A percentile compares a stretch with the other conserved stretches of the same genome.
Evolutionary conservation across 495 filamentous ascomycete genomes (phyloP).

Genomic region (Aspergillus hancockii): DNA sequence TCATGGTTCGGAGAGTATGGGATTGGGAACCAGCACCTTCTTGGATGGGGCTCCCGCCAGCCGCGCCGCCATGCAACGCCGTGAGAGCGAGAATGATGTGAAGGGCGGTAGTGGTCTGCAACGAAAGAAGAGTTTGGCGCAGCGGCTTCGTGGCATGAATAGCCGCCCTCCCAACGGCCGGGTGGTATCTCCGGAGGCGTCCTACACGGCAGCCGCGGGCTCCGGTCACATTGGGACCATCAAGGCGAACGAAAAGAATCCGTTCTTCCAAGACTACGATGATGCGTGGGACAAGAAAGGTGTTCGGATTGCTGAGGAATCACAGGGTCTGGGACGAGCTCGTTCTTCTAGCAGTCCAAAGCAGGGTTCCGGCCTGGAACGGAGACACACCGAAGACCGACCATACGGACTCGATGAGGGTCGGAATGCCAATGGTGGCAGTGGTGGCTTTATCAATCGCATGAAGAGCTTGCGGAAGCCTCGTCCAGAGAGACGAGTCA

Average conservation of each 20-base stretch:
- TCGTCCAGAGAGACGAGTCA: constrained; percentile 45
- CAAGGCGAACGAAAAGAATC: constrained; percentile 63
- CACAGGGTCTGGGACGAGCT: constrained; percentile 39
- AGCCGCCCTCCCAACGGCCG: constrained; percentile 50
- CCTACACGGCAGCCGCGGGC: constrained; percentile 32
- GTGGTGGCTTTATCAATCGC: constrained; percentile 73
- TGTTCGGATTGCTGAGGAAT: constrained; percentile 57
- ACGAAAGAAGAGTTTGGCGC: constrained; percentile 91
- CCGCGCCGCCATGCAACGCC: constrained; percentile 75
- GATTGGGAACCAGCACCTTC: constrained; percentile 93
- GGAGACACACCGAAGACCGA: constrained; percentile 69
- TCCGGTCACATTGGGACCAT: constrained; percentile 35
- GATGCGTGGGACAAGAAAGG: constrained; percentile 71
- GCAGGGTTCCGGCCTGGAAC: constrained; percentile 57
- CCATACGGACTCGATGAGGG: constrained; percentile 39
- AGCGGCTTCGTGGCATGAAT: constrained; percentile 73
- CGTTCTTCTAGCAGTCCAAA: constrained; percentile 66
- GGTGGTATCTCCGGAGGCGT: constrained; percentile 54
- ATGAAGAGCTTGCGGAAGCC: constrained; percentile 82
- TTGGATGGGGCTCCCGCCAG: constrained; percentile 92
- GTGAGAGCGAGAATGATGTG: constrained; percentile 61
- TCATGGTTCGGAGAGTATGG: constrained; percentile 79
- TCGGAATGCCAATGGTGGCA: constrained; percentile 42
- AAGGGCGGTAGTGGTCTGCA: constrained; percentile 60
- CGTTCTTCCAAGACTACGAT: constrained; percentile 86